A percentile compares a stretch with the other conserved stretches of the same genome.
Conservation (phyloP, 2,329 filamentous ascomycete species). For the Trichothecium roseum region DNA sequence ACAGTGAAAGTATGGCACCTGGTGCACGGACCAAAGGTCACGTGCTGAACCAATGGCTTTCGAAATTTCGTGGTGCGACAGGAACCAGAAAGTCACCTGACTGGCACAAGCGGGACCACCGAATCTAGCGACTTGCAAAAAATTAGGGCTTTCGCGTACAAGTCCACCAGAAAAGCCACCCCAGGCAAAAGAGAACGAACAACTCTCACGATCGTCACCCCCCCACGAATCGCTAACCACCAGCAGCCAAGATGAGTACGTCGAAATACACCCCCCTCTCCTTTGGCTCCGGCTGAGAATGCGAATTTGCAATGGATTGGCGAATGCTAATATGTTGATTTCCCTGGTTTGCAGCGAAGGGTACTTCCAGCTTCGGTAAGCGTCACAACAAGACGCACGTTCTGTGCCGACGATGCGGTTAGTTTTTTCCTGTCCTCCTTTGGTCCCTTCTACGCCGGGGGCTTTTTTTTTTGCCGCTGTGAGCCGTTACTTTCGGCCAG, state of each 20-base stretch:
- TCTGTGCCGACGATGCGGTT: constrained; percentile 96
- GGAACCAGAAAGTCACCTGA: neutral
- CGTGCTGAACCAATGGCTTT: constrained; percentile 4
- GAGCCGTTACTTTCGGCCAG: too few relatives aligned
- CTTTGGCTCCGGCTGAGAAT: neutral
- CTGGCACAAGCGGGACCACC: constrained; percentile 6
- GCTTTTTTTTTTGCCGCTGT: too few relatives aligned
- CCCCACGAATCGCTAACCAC: constrained; percentile 27
- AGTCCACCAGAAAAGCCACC: constrained; percentile 26
- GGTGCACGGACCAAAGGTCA: too few relatives aligned
- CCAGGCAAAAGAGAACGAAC: constrained; percentile 17
- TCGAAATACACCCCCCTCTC: constrained; percentile 11
- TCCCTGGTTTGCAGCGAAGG: constrained; percentile 35
- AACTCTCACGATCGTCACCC: constrained; percentile 22
- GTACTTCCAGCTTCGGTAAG: constrained; percentile 48
- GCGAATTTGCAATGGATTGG: neutral
- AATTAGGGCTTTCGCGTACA: constrained; percentile 24
- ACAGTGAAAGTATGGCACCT: too few relatives aligned
- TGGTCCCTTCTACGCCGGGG: neutral
- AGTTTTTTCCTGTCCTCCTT: constrained; percentile 35
- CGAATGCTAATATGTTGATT: neutral
- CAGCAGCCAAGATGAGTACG: constrained; percentile 49
- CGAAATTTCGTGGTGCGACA: constrained; percentile 8
- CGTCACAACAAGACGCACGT: constrained; percentile 98
- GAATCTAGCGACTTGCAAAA: constrained; percentile 10